Evolutionary conservation across 176 grass and related monocot species (phyloP), one percentile per base, ranked within the genome.

Genomic region (Ensete glaucum): DNA sequence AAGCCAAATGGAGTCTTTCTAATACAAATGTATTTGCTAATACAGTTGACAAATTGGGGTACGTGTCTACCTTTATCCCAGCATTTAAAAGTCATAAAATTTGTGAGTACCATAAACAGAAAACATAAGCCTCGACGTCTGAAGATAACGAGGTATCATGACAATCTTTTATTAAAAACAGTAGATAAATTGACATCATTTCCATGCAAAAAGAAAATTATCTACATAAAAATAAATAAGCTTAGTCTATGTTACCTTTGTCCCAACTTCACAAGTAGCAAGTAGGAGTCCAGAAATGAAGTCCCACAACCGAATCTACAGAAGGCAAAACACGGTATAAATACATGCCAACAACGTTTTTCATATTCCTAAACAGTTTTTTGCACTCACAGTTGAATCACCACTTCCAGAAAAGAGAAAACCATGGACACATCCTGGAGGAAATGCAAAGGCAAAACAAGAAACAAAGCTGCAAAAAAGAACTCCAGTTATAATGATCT

Each of bases 231-330:
- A 27, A 20, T 16, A 70, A 21, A 50, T 3, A 16, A 77, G 48
- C 49, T 25, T 54, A 48, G 1, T 24, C 13, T 13, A 34, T 16
- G 12, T 91, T 70, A 99, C 95, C 86, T 89, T 85, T 27, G 80
- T 82, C 63, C 66, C 82, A 59, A 91, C 72, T 74, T 92, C 78
- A 74, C 76, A 99, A 77, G 95, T 91, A 81, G 89, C 85, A 64
- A 99, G 84, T 73, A 99, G 88, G 53, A n/a, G 60, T 12, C 90
- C 95, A 76, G 81, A 87, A 85, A 86, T 80, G 74, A 90, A 89
- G 25, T 99, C 90, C 95, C 95, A 99, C 74, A 99, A 69, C 53
- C 82, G 81, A 89, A 99, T 86, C 95, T 99, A 74, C 63, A 87
- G 49, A 78, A 56, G 76, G 16, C 29, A 66, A 73, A 62, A 50